Base-by-base conservation (phyloP, 2,329 filamentous ascomycete genomes). In the Xenosphaeropsis pyriputrescens region DNA sequence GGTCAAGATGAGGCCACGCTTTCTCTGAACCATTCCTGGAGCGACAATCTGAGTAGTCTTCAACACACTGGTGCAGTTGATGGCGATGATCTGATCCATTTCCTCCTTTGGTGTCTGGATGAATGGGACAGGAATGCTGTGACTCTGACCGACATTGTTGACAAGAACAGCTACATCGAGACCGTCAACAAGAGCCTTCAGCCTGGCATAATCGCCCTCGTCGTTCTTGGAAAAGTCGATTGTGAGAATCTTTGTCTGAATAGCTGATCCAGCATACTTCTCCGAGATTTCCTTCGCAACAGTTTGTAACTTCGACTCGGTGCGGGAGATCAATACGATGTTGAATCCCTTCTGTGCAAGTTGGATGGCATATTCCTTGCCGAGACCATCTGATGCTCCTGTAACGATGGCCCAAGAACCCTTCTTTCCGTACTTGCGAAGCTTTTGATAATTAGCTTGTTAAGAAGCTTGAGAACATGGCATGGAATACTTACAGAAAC, bases 111-210 rank as follows among this genome's bases (percentile, higher is more conserved):
- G 61, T 0, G 89, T 96, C 51, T 85, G 72, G 36, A 81, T 64
- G 63, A 98, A 98, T 0, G 86, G 72, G 1, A 93, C 85, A 2
- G 91, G 91, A 39, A 96, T 94, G 58, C 70, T 80, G 67, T 98
- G 91, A 60, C 83, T 93, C 58, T 86, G 79, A 46, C 91, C 91
- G 39, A 98, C 91, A 52, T 98, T 98, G 71, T 98, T 98, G 67
- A 98, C 71, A 45, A 98, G 65, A 43, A 98, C 81, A 33, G 79
- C 79, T 18, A 98, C 65, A 47, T 95, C 88, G 30, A 93, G 72
- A 6, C 70, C 79, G 15, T 74, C 60, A 36, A 94, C 63, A 17
- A 85, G 59, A 45, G 72, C 64, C 47, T 75, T 72, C 35, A 98
- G 68, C 34, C 71, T 70, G 39, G 75, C 71, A 64, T 91, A 96